phyloP scores from a whole-genome alignment of 192 early-diverging fungal species.

The Dissophora globulifera region DNA sequence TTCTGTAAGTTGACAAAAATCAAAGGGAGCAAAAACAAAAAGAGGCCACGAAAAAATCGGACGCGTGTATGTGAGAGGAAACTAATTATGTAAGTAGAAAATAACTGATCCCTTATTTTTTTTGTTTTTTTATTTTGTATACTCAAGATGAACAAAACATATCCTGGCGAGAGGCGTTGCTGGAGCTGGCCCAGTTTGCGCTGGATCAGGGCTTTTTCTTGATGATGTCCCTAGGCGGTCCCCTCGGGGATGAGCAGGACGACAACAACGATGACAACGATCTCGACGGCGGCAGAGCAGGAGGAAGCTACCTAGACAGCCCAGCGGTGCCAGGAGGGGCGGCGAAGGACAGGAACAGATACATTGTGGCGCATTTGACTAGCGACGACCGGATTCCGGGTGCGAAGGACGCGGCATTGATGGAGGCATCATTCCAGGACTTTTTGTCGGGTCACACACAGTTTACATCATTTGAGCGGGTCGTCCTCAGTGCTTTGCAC shows the following conservation, averaged over 20 bases:
- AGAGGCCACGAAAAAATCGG: no score
- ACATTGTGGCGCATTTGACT: no score
- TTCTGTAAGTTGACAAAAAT: conserved; percentile 42
- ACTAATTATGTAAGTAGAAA: no score
- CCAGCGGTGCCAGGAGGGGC: no score
- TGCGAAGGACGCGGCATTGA: conserved; percentile 6
- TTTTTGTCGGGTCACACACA: conserved; percentile 17
- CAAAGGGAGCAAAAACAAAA: no score
- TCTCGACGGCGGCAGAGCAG: no score
- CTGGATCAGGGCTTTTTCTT: conserved; percentile 12
- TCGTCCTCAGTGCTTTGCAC: conserved; percentile 1
- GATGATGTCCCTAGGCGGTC: conserved; percentile 12
- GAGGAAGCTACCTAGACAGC: no score
- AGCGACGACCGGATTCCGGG: conserved; percentile 14
- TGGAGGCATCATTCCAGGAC: conserved; percentile 19
- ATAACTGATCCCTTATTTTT: no score
- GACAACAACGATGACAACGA: not conserved
- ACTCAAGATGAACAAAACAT: conserved; percentile 8
- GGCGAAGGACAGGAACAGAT: no score
- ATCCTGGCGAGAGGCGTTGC: conserved; percentile 17
- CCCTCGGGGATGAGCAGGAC: not conserved
- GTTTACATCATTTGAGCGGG: conserved; percentile 3
- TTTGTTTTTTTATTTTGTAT: not conserved
- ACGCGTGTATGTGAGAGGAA: no score
- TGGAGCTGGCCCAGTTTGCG: conserved; percentile 23